Evolutionary conservation across 2,329 filamentous ascomycete genomes (phyloP), one percentile per base, ranked within the genome.

Genomic region (Verticillium zaregamsianum): DNA sequence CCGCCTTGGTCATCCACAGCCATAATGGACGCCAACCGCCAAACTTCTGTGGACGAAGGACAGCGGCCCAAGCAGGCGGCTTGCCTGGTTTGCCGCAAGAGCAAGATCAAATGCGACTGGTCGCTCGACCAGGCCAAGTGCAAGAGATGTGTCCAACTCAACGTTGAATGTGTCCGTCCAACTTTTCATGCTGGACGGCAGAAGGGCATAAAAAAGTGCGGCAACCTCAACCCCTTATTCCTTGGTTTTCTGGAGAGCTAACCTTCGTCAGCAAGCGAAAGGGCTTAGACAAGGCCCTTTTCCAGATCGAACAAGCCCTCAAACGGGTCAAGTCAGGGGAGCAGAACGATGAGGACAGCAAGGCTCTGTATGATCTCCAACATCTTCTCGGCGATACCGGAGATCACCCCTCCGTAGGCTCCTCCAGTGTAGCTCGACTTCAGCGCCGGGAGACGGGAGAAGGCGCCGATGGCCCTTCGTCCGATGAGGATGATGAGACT

Each of bases 171-270:
- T 70, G 77, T 90, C 6, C 85, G 90, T 2, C 89, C 83, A n/a
- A 84, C 84, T n/a, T 90, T 91, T 69, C 88, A 91, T 64, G 83
- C 90, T 4, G 89, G 89, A 8, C 80, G 90, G 58, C 88, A 90
- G 69, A 91, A 91, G 70, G 90, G 89, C 25, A 89, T 91, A 63
- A 92, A 91, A 73, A 92, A 92, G 89, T 89, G 74, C 74, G 79
- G 20, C 55, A 14, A 33, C 23, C 55, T 15, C 17, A 14, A 12
- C 20, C 12, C 54, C 54, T 23, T 28, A 57, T 33, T 20, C 33
- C 1, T 15, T 25, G 11, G 17, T 7, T 49, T 12, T 25, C 5
- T 28, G 28, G 39, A 7, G 60, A 35, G 58, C 3, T 58, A 33
- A 60, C 56, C 58, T 64, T 57, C 12, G 45, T 17, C 65, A 91